A percentile compares a stretch with the other conserved stretches of the same genome.
Evolutionary conservation across 441 rosid genomes (phyloP).

Genomic region (Flueggea neowawraea): DNA sequence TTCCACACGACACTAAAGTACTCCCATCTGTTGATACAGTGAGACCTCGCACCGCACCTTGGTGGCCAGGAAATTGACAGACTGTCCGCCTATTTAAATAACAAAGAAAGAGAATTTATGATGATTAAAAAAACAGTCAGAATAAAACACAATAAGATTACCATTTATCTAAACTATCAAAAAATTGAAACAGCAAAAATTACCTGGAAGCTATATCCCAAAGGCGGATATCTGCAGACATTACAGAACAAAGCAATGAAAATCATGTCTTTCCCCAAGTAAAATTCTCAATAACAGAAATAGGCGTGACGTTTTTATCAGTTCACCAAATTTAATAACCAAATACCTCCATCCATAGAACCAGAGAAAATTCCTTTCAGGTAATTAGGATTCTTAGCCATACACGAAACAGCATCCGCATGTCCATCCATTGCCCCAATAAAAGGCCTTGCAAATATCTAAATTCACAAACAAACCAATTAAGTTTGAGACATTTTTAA

Average conservation of each 20-base stretch:
- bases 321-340: background rate
- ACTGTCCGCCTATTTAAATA: conserved; percentile 64
- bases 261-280: too few relatives aligned
- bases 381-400: conserved; percentile 95
- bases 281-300: background rate
- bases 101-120: too few relatives aligned
- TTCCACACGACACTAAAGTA: conserved; percentile 80
- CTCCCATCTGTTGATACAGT: conserved; percentile 84
- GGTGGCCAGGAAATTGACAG: conserved; percentile 92
- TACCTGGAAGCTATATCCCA: conserved; percentile 96
- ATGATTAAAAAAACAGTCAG: background rate
- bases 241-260: background rate
- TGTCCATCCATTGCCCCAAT: conserved; percentile 98
- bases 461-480: background rate
- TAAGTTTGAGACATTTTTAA: too few relatives aligned
- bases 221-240: conserved; percentile 78
- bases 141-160: background rate
- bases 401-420: conserved; percentile 76
- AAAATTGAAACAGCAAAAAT: background rate
- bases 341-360: conserved; percentile 93
- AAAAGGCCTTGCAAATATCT: conserved; percentile 95
- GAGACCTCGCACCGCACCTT: conserved; percentile 90
- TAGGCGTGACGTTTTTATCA: too few relatives aligned
- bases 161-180: too few relatives aligned
- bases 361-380: conserved; percentile 89